A percentile compares a stretch with the other conserved stretches of the same genome.
Evolutionary conservation across 495 filamentous ascomycete genomes (phyloP).

Genomic region (Penicillium daleae): DNA sequence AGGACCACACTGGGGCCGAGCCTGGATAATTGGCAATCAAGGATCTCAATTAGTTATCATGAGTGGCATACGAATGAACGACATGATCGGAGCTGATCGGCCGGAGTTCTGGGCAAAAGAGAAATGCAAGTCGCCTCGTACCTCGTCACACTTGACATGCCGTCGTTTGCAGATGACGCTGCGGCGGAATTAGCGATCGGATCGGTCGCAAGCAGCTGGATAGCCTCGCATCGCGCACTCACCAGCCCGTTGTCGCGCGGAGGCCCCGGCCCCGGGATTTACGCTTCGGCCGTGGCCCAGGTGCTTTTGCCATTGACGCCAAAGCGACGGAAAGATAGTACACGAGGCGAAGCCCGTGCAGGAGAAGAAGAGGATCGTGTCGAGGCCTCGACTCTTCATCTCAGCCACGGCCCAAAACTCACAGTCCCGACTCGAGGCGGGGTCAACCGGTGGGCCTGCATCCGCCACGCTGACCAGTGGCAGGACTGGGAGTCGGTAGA

Average conservation of each 20-base stretch:
- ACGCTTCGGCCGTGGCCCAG: constrained; percentile 28
- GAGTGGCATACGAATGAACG: neutral
- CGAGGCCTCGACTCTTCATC: neutral
- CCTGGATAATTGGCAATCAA: constrained; percentile 17
- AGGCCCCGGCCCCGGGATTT: constrained; percentile 40
- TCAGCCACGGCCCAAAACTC: neutral
- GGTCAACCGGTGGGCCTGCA: neutral
- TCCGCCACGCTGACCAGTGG: too few species aligned
- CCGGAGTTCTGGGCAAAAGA: neutral
- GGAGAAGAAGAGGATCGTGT: neutral
- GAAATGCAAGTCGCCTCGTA: constrained; percentile 2
- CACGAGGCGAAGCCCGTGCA: neutral
- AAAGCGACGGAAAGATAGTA: neutral
- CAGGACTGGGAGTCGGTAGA: too few species aligned
- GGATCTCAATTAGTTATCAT: neutral
- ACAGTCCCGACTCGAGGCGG: too few species aligned
- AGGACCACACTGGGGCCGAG: constrained; percentile 36
- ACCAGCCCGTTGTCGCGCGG: constrained; percentile 39
- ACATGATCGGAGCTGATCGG: neutral
- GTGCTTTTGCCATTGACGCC: constrained; percentile 10
- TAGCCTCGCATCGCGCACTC: constrained; percentile 9
- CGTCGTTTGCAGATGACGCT: constrained; percentile 37
- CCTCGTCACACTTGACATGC: constrained; percentile 42
- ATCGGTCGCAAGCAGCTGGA: neutral
- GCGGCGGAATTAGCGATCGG: constrained; percentile 1